Conservation (phyloP, 139 green algal genomes). For the Picochlorum sp. region DNA sequence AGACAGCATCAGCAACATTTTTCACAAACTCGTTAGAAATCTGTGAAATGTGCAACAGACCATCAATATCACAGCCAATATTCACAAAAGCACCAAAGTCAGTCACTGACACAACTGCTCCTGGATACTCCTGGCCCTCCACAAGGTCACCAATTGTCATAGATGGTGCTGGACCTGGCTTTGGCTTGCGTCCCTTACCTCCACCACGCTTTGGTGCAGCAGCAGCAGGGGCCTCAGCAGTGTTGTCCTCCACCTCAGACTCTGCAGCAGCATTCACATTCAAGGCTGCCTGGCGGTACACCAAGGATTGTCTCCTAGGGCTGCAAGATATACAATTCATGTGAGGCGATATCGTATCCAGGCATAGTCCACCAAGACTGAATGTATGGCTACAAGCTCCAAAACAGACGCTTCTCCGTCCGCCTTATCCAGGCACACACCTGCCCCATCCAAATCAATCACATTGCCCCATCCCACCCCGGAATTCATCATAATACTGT, state of each 20-base stretch:
- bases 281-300: background rate
- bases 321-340: background rate
- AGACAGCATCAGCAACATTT: slow-evolving; percentile 40
- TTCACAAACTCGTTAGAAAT: slow-evolving; percentile 43
- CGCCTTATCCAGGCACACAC: no score
- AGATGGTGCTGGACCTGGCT: slow-evolving; percentile 15
- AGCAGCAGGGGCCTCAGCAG: background rate
- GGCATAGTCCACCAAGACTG: no score
- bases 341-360: background rate
- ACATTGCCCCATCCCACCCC: no score
- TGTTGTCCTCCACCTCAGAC: background rate
- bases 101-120: slow-evolving; percentile 21
- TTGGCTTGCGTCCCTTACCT: background rate
- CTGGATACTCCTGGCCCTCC: slow-evolving; percentile 22
- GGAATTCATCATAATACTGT: no score
- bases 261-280: background rate
- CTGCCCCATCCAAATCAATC: no score
- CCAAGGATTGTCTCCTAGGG: background rate
- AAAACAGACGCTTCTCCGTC: no score
- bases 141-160: slow-evolving; percentile 16
- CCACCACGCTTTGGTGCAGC: background rate
- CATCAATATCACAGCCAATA: slow-evolving; percentile 72
- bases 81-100: slow-evolving; percentile 92
- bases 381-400: no score
- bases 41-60: slow-evolving; percentile 93